These are phyloP conservation scores for Xylaria sp. DNA, from an alignment of 2,329 filamentous ascomycete genomes.

Conservation along the genomic window DNA sequence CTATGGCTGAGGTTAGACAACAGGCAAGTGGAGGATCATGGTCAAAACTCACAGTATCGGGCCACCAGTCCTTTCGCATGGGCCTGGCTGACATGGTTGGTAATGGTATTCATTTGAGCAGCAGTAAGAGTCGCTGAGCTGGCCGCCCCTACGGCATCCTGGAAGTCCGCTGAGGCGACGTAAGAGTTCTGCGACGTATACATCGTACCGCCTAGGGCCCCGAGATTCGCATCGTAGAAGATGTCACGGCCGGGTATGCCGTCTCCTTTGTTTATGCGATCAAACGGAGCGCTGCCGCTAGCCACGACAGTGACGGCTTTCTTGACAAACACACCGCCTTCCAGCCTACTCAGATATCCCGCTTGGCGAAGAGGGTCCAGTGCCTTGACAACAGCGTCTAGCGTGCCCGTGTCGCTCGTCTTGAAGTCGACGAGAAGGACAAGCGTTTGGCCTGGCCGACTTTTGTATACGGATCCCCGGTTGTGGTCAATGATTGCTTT, in stretches of 20 bases:
- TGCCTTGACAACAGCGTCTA: constrained; percentile 37
- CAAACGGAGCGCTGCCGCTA: constrained; percentile 37
- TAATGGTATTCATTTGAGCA: constrained; percentile 21
- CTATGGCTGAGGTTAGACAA: constrained; percentile 28
- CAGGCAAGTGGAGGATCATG: neutral
- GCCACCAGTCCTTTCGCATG: constrained; percentile 36
- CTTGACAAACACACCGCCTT: constrained; percentile 32
- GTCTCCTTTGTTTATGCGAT: constrained; percentile 34
- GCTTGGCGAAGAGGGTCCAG: constrained; percentile 39
- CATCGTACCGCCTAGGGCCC: constrained; percentile 23
- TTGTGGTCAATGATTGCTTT: constrained; percentile 38
- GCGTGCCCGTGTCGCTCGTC: constrained; percentile 31
- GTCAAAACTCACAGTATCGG: constrained; percentile 39
- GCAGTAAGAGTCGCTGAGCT: constrained; percentile 26
- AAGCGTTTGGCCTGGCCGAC: constrained; percentile 32
- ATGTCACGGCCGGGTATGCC: constrained; percentile 36
- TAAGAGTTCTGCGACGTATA: constrained; percentile 37
- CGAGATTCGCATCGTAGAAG: constrained; percentile 39
- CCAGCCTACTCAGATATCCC: constrained; percentile 37
- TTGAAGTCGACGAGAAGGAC: constrained; percentile 41
- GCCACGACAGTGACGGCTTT: constrained; percentile 38
- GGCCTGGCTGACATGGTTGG: constrained; percentile 31
- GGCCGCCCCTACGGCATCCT: constrained; percentile 33
- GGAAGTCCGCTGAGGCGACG: constrained; percentile 39
- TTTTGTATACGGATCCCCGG: constrained; percentile 34